Conservation (phyloP, 352 stramenopile genomes). For the Paralagenidium karlingii region DNA sequence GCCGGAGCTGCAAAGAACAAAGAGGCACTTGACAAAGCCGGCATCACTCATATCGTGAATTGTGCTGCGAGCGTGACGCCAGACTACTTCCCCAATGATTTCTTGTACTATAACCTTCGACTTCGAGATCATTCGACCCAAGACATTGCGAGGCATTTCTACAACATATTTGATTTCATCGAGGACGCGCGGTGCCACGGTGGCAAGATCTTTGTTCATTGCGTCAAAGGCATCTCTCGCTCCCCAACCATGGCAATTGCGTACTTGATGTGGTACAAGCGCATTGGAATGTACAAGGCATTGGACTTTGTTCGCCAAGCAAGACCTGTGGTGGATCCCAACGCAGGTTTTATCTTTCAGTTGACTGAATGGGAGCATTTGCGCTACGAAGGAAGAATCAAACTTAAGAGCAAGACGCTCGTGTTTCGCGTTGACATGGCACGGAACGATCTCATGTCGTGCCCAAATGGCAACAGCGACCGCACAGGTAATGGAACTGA, state of each 20-base stretch:
- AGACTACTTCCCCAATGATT: constrained; percentile 61
- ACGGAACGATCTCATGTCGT: no score
- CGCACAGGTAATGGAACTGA: constrained; percentile 1
- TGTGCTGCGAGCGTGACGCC: constrained; percentile 68
- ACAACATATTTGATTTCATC: constrained; percentile 84
- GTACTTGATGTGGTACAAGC: constrained; percentile 84
- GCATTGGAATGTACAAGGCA: constrained; percentile 66
- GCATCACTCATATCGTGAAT: constrained; percentile 87
- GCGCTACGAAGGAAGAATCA: constrained; percentile 28
- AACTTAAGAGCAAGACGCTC: constrained; percentile 25
- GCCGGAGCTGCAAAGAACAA: constrained; percentile 69
- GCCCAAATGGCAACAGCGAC: constrained; percentile 19
- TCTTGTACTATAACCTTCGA: constrained; percentile 77
- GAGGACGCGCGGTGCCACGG: constrained; percentile 48
- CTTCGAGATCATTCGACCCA: constrained; percentile 82
- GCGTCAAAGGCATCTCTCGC: constrained; percentile 79
- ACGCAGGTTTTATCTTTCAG: constrained; percentile 83
- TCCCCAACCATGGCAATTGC: constrained; percentile 82
- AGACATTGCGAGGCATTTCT: constrained; percentile 77
- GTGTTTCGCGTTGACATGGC: constrained; percentile 67
- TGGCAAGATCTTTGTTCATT: constrained; percentile 79
- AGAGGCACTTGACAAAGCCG: constrained; percentile 38
- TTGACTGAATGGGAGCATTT: constrained; percentile 80
- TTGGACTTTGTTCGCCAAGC: constrained; percentile 67
- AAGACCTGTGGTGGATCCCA: constrained; percentile 68